These are phyloP conservation scores for Nadsonia starkeyi-henricii DNA, from an alignment of 1,139 yeast species.

Conservation along the genomic window DNA sequence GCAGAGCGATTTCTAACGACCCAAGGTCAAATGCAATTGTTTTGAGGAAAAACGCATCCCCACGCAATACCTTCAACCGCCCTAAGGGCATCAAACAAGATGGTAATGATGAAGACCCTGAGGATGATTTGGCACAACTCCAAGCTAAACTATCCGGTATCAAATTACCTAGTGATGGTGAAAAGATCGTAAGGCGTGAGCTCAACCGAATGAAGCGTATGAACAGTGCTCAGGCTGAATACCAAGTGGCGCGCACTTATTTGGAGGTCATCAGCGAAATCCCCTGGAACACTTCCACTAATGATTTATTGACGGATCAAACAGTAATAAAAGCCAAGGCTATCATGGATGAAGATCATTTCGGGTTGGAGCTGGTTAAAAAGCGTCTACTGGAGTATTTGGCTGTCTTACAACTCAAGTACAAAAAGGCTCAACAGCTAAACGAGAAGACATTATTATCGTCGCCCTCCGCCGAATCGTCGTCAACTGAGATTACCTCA, in stretches of 20 bases:
- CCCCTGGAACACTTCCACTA: constrained; percentile 29
- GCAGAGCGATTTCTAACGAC: neutral
- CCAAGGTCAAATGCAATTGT: constrained; percentile 6
- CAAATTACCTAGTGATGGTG: constrained; percentile 24
- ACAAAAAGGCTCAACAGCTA: constrained; percentile 4
- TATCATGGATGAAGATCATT: constrained; percentile 67
- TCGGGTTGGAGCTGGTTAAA: constrained; percentile 72
- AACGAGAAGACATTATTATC: too few species aligned
- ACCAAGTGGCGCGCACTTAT: constrained; percentile 57
- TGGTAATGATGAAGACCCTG: constrained; percentile 17
- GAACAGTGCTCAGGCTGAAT: constrained; percentile 58
- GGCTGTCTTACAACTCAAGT: constrained; percentile 56
- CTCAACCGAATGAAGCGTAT: constrained; percentile 46
- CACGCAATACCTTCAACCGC: neutral
- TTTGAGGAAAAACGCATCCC: too few species aligned
- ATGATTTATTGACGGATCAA: constrained; percentile 23
- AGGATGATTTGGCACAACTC: constrained; percentile 23
- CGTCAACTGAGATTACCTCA: neutral
- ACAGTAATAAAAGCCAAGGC: constrained; percentile 42
- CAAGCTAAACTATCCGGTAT: constrained; percentile 16
- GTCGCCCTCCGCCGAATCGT: neutral
- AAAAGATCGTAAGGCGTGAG: constrained; percentile 45
- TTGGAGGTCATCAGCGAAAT: constrained; percentile 56
- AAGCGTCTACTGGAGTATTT: constrained; percentile 68
- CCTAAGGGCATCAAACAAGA: constrained; percentile 3